These are phyloP conservation scores for Blastosporella zonata DNA, from an alignment of 1,284 basidiomycete species.

Conservation along the genomic window DNA sequence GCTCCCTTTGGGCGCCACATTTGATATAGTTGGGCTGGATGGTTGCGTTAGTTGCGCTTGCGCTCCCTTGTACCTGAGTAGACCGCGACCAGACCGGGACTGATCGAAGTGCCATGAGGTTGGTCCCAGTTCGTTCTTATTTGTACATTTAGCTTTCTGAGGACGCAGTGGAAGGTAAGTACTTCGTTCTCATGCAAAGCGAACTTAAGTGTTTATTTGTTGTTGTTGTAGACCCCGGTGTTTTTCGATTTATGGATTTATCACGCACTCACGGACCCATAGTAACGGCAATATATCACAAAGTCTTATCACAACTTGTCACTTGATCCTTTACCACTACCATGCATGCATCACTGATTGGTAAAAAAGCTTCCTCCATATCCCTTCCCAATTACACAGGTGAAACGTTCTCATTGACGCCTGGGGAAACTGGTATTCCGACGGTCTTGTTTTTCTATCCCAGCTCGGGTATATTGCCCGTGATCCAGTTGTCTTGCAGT, in stretches of 20 bases:
- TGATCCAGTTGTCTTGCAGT: not conserved
- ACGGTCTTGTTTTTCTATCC: slow-evolving; percentile 77
- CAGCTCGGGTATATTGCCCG: slow-evolving; percentile 41
- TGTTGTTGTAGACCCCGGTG: too few relatives aligned
- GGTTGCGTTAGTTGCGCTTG: too few relatives aligned
- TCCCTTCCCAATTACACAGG: slow-evolving; percentile 44
- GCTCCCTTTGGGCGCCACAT: too few relatives aligned
- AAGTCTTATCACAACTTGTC: not conserved
- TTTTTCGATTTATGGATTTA: slow-evolving; percentile 8
- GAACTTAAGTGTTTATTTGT: too few relatives aligned
- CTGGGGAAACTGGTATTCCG: slow-evolving; percentile 34
- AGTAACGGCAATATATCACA: not conserved
- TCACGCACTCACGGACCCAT: slow-evolving; percentile 1
- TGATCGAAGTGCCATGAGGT: too few relatives aligned
- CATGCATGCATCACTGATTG: slow-evolving; percentile 36
- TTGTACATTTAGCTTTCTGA: too few relatives aligned
- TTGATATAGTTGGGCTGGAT: too few relatives aligned
- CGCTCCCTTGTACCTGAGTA: too few relatives aligned
- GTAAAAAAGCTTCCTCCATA: slow-evolving; percentile 35
- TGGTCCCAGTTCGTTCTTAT: too few relatives aligned
- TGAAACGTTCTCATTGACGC: slow-evolving; percentile 30
- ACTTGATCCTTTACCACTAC: not conserved
- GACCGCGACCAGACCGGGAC: too few relatives aligned
- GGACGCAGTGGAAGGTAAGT: too few relatives aligned
- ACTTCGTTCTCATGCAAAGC: too few relatives aligned